Base-by-base conservation (phyloP, 371 early-diverging fungal species). In the Mucor indicus region DNA sequence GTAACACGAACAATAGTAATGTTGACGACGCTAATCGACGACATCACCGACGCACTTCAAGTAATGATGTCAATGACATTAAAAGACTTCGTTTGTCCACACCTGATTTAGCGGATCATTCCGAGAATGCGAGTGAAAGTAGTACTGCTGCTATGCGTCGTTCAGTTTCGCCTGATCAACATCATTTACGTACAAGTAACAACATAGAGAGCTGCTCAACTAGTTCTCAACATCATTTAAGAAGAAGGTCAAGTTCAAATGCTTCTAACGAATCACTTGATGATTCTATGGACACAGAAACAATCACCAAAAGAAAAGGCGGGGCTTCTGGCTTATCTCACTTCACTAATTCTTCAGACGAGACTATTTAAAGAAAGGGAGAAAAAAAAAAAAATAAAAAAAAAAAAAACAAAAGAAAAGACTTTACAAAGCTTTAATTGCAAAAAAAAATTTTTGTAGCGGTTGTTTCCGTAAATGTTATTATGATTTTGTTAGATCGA, bases 41-140 rank as follows among this genome's bases (percentile, higher is more conserved):
- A 38, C 75, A 74, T 55, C 76, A 75, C 50, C 57, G 76, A 17
- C 56, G 76, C 27, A 75, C 67, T 11, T 75, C 76, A 0, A 75
- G 76, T 48, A 75, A 75, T 21, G 72, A 72, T 58, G 61, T 67
- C 8, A 65, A 62, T 38, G 72, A 72, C 48, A 69, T 69, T 53
- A 74, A 74, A 43, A 55, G 69, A 0, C 50, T 69, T 24, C 50
- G 67, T n/a, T 29, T 62, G 4, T 67, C 70, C 1, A 56, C 60
- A 20, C 60, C 65, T 12, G 72, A 67, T 27, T 27, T 64, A 15
- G n/a, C n/a, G n/a, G 35, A 33, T 13, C 13, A 9, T 33, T 9
- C 35, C 4, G 35, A 33, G 12, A 6, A 8, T 29, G 12, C 8
- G 6, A 9, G n/a, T 22, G 64, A 54, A 22, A 36, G 53, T 30